Conservation (phyloP, 495 filamentous ascomycete species). For the Aspergillus mulundensis region DNA sequence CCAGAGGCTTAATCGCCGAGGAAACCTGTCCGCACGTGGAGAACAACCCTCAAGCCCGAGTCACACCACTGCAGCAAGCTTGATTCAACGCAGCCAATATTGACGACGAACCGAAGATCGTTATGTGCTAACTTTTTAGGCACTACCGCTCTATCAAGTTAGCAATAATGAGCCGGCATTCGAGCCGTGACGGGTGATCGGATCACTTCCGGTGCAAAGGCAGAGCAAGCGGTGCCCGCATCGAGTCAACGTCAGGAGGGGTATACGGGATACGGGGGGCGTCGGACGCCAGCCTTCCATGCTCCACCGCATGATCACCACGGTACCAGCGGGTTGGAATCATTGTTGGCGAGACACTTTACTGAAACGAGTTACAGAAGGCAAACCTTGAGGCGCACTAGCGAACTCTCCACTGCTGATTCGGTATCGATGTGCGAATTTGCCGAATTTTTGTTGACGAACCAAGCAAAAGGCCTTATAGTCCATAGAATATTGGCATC, state of each 20-base stretch:
- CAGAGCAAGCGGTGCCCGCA: neutral
- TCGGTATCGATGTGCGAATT: neutral
- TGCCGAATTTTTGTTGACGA: neutral
- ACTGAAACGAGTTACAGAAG: neutral
- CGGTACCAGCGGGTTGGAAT: neutral
- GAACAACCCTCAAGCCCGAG: no score
- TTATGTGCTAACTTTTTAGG: no score
- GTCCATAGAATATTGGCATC: neutral
- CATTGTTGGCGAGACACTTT: neutral
- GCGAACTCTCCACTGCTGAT: neutral
- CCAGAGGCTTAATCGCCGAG: no score
- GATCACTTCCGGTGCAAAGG: neutral
- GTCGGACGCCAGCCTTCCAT: neutral
- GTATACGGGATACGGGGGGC: neutral
- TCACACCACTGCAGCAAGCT: no score
- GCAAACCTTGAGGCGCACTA: neutral
- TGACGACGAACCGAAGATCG: no score
- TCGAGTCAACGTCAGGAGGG: neutral
- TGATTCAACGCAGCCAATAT: no score
- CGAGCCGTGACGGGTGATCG: neutral
- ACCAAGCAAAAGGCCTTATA: neutral
- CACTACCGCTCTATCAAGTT: neutral
- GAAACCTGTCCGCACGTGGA: no score
- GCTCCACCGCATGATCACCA: neutral
- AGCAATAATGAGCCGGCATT: neutral